phyloP scores from a whole-genome alignment of 768 basidiomycete species.

The Pisolithus sp. region DNA sequence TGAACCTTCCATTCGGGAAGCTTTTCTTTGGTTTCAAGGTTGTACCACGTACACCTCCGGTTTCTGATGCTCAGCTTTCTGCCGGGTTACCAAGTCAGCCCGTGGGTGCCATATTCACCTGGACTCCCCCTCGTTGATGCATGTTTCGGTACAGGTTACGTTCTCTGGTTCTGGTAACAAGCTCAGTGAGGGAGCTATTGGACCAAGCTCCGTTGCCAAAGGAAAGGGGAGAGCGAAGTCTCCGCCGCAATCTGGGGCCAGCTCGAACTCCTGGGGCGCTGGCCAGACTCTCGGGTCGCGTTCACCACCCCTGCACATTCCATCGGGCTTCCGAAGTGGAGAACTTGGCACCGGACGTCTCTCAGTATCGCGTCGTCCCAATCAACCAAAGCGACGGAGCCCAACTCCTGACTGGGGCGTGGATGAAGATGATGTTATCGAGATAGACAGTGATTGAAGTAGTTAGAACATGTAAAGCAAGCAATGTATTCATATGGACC shows the following conservation, averaged over 20 bases:
- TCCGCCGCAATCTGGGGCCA: conserved; percentile 25
- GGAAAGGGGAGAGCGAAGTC: conserved; percentile 44
- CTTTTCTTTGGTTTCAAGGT: conserved; percentile 96
- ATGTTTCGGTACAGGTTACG: conserved; percentile 26
- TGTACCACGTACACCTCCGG: conserved; percentile 55
- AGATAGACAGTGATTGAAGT: conserved; percentile 72
- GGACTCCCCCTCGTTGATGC: neutral
- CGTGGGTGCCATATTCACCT: conserved; percentile 16
- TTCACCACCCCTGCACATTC: conserved; percentile 18
- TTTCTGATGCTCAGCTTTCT: conserved; percentile 19
- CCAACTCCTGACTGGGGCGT: conserved; percentile 80
- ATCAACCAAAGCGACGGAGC: conserved; percentile 39
- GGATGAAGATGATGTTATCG: conserved; percentile 79
- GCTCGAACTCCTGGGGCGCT: conserved; percentile 34
- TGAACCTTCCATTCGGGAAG: conserved; percentile 88
- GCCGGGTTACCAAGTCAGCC: conserved; percentile 25
- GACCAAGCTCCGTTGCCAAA: conserved; percentile 39
- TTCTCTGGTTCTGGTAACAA: conserved; percentile 68
- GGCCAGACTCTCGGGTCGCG: conserved; percentile 48
- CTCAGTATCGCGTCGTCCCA: conserved; percentile 39
- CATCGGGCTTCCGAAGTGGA: conserved; percentile 28
- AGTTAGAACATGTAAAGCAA: conserved; percentile 30
- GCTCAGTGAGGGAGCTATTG: conserved; percentile 47
- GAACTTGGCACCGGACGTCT: conserved; percentile 53
- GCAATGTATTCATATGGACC: conserved; percentile 4